Conservation (phyloP, 1,139 yeast species). For the Magnusiomyces paraingens region DNA sequence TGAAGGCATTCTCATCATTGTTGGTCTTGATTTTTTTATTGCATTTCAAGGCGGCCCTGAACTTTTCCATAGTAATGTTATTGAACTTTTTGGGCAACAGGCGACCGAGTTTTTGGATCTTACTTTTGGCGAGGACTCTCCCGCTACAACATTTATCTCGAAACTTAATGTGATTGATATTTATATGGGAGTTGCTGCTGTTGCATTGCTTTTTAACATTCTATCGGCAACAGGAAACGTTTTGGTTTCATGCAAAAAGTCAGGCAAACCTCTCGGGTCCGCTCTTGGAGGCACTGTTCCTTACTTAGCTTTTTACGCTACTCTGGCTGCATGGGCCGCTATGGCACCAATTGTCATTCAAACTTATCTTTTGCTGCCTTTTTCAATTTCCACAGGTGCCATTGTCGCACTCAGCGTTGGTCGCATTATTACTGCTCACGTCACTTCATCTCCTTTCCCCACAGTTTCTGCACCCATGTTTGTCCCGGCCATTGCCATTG, state of each 20-base stretch:
- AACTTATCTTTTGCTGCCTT: constrained; percentile 44
- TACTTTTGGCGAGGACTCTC: background rate
- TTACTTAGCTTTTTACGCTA: constrained; percentile 56
- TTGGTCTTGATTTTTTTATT: constrained; percentile 49
- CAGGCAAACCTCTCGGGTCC: constrained; percentile 29
- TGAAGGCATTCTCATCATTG: constrained; percentile 75
- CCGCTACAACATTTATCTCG: constrained; percentile 14
- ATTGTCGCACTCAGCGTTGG: constrained; percentile 83
- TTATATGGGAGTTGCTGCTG: constrained; percentile 45
- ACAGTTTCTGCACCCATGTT: constrained; percentile 60
- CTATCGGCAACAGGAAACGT: constrained; percentile 70
- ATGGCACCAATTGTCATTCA: constrained; percentile 43
- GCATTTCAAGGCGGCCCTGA: constrained; percentile 61
- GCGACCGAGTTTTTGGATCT: background rate
- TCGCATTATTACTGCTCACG: constrained; percentile 79
- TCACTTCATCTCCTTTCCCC: constrained; percentile 76
- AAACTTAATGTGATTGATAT: constrained; percentile 35
- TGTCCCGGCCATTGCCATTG: constrained; percentile 54
- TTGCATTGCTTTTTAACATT: constrained; percentile 64
- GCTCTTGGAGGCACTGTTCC: constrained; percentile 67
- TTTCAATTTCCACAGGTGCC: constrained; percentile 63
- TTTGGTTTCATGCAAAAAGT: constrained; percentile 41
- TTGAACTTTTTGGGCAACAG: constrained; percentile 15
- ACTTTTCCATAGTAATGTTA: constrained; percentile 46
- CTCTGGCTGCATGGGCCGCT: constrained; percentile 44